Evolutionary conservation across 176 grass and related monocot species (phyloP).

Genomic region (Cenchrus americanus): DNA sequence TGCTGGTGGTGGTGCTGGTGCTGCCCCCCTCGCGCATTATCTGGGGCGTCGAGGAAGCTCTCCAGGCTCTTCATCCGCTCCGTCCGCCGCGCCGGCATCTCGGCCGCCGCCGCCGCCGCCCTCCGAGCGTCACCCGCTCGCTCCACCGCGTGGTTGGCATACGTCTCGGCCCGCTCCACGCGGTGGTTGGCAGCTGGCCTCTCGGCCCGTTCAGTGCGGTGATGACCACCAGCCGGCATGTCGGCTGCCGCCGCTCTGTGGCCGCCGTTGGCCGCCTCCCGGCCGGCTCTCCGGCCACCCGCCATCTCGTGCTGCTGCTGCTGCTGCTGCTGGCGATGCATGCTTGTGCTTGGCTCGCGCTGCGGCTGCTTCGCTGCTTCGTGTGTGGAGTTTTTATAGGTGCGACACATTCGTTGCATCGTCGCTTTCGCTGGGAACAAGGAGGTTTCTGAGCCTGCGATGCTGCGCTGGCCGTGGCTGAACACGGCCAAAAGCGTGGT

Average conservation of each 20-base stretch:
- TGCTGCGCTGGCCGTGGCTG: background rate
- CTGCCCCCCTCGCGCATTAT: conserved; percentile 8
- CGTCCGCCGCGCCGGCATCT: conserved; percentile 16
- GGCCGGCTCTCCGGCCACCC: conserved; percentile 9
- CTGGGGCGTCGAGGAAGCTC: conserved; percentile 48
- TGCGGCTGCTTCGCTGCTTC: background rate
- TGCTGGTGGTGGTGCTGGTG: background rate
- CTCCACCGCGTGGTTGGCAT: background rate
- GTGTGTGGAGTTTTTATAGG: background rate
- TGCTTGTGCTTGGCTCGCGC: background rate
- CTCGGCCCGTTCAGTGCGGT: conserved; percentile 1
- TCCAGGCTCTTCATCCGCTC: conserved; percentile 53
- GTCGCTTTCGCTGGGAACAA: conserved; percentile 26
- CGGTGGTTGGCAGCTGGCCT: conserved; percentile 4
- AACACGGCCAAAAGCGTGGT: conserved; percentile 19
- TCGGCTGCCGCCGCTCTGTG: background rate
- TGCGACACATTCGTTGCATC: background rate
- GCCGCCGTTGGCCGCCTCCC: background rate
- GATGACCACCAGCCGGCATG: background rate
- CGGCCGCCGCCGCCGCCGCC: background rate
- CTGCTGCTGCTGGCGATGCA: conserved; percentile 21
- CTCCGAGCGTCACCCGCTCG: background rate
- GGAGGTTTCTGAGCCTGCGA: conserved; percentile 50
- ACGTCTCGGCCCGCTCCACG: background rate
- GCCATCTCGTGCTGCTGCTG: conserved; percentile 1